Percentiles rank a stretch among this genome's conserved stretches.
These are phyloP conservation scores for Myriosclerotinia curreyana DNA, from an alignment of 2,329 filamentous ascomycete species.

Conservation along the genomic window DNA sequence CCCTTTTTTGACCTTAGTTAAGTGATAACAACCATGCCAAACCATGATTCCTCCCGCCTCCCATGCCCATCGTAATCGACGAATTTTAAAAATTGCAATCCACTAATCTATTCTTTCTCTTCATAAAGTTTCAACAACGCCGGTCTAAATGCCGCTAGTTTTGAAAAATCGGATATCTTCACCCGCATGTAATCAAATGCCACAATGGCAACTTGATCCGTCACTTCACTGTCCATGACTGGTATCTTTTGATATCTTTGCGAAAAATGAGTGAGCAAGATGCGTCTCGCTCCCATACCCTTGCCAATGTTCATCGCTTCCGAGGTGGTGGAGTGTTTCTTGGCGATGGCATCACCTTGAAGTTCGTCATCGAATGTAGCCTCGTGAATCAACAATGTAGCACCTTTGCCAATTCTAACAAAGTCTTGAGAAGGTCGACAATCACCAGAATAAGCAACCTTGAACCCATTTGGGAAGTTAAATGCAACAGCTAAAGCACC, in stretches of 20 bases:
- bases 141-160: slow-evolving; percentile 60
- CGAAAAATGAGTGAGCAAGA: slow-evolving; percentile 90
- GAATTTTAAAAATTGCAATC: not conserved
- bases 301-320: slow-evolving; percentile 79
- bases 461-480: slow-evolving; percentile 75
- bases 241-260: slow-evolving; percentile 69
- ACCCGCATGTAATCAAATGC: slow-evolving; percentile 80
- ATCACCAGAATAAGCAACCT: slow-evolving; percentile 90
- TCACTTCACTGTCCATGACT: slow-evolving; percentile 42
- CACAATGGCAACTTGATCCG: slow-evolving; percentile 63
- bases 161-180: slow-evolving; percentile 65
- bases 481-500: slow-evolving; percentile 73
- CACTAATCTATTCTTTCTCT: slow-evolving; percentile 33
- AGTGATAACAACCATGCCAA: not conserved
- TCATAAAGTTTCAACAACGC: slow-evolving; percentile 58
- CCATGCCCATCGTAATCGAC: not conserved
- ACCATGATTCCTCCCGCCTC: not conserved
- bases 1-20: not conserved
- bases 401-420: slow-evolving; percentile 64
- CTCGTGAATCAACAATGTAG: slow-evolving; percentile 89
- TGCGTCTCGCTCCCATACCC: slow-evolving; percentile 73
- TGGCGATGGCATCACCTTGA: slow-evolving; percentile 70
- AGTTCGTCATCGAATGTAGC: slow-evolving; percentile 93
- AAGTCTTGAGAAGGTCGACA: slow-evolving; percentile 77
- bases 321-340: slow-evolving; percentile 84